Conservation (phyloP, 768 basidiomycete species). For the Boletus eberwhitei region DNA sequence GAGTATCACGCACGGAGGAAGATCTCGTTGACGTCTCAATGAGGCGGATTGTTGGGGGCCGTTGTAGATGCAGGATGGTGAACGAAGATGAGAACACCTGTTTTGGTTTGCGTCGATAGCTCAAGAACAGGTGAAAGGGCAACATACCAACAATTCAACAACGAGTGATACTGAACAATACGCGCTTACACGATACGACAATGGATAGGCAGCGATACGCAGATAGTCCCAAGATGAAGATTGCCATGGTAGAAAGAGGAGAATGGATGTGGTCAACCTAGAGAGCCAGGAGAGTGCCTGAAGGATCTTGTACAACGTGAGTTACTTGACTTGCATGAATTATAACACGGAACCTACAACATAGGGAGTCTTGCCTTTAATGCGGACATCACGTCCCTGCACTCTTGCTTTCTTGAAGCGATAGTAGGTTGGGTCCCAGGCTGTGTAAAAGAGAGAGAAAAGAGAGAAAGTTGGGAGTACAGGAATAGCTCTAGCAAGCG, state of each 20-base stretch:
- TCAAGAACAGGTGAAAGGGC: background rate
- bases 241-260: conserved; percentile 43
- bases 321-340: background rate
- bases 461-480: conserved; percentile 49
- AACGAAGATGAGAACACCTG: conserved; percentile 54
- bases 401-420: conserved; percentile 53
- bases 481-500: conserved; percentile 30
- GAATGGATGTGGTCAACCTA: conserved; percentile 47
- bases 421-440: conserved; percentile 84
- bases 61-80: conserved; percentile 57
- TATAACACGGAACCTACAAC: conserved; percentile 43
- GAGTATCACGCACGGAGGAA: conserved; percentile 40
- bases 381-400: conserved; percentile 70
- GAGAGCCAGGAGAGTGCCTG: conserved; percentile 60
- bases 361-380: conserved; percentile 61
- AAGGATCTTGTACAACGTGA: conserved; percentile 41
- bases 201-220: conserved; percentile 34
- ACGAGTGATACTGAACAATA: conserved; percentile 47
- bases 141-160: conserved; percentile 58
- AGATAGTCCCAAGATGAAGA: conserved; percentile 40
- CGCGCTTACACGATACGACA: conserved; percentile 34
- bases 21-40: conserved; percentile 50
- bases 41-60: conserved; percentile 68
- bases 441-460: conserved; percentile 71
- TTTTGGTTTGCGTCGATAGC: conserved; percentile 1